Conservation (phyloP, 495 filamentous ascomycete genomes). For the Articulospora tetracladia region DNA sequence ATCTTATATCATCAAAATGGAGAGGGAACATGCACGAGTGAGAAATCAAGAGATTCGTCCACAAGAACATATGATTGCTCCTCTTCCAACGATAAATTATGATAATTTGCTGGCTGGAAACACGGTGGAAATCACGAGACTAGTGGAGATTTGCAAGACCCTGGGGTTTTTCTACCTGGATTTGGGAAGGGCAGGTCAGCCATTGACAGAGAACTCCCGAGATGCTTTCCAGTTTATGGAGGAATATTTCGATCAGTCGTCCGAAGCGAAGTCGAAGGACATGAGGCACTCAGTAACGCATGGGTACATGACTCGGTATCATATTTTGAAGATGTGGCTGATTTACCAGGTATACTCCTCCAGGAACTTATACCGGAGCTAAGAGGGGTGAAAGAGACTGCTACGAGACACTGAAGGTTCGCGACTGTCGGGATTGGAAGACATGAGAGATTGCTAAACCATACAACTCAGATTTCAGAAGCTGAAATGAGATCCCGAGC, state of each 20-base stretch:
- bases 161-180: not conserved
- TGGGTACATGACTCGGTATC: not conserved
- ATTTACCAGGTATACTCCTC: not conserved
- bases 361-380: not conserved
- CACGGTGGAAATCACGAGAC: not conserved
- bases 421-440: not conserved
- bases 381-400: not conserved
- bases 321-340: not conserved
- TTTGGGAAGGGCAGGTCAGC: not conserved
- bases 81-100: not conserved
- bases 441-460: not conserved
- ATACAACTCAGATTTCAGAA: not conserved
- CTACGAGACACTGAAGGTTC: not conserved
- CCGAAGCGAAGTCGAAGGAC: not conserved
- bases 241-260: not conserved
- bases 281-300: not conserved
- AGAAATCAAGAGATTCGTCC: no score
- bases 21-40: no score
- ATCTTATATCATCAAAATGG: no score
- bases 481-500: not conserved
- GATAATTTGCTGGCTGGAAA: not conserved
- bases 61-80: no score
- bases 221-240: not conserved
- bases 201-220: not conserved
- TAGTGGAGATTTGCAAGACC: not conserved